Evolutionary conservation across 352 stramenopile genomes (phyloP), one percentile per base, ranked within the genome.

Genomic region (Globisporangium carolinianum): DNA sequence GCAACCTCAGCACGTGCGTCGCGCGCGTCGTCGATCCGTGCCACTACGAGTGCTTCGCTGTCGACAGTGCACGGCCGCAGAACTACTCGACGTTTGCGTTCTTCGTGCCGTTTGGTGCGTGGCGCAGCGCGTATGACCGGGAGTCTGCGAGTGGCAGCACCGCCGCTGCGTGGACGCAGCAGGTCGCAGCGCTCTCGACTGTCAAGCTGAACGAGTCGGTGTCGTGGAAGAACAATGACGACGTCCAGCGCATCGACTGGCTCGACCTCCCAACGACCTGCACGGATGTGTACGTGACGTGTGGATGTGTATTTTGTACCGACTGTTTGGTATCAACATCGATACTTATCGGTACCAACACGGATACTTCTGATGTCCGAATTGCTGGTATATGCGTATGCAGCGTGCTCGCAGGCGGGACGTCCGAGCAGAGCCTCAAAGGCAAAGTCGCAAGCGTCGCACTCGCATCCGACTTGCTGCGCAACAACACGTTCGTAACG

Each of bases 51-150:
- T 89, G 79, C 47, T 79, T 85, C 55, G 53, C 65, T 5, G 24
- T 57, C 12, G 45, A 53, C 38, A 42, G 41, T 32, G 17, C 12
- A 37, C 59, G 77, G 47, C 45, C 55, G 3, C 12, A 62, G 3
- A 63, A 67, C 36, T 86, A 72, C 55, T 67, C 67, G 7, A 60
- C 61, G 32, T 85, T 85, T 52, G 67, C 69, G 11, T 86, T 88
- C 39, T 70, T 79, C 41, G 72, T 88, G 43, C 76, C 78, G 9
- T 85, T 83, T 18, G 76, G 72, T 17, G 48, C 12, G 8, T 70
- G 59, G 11, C 53, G 72, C 56, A 80, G 69, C 57, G 71, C 71
- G 35, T 77, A 65, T 56, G 73, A 86, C 35, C 57, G 59, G 14
- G 75, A 66, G 32, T 73, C 67, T 0, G 46, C 43, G 35, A 68